Evolutionary conservation across 176 grass and related monocot genomes (phyloP).

Genomic region (Phragmites australis): DNA sequence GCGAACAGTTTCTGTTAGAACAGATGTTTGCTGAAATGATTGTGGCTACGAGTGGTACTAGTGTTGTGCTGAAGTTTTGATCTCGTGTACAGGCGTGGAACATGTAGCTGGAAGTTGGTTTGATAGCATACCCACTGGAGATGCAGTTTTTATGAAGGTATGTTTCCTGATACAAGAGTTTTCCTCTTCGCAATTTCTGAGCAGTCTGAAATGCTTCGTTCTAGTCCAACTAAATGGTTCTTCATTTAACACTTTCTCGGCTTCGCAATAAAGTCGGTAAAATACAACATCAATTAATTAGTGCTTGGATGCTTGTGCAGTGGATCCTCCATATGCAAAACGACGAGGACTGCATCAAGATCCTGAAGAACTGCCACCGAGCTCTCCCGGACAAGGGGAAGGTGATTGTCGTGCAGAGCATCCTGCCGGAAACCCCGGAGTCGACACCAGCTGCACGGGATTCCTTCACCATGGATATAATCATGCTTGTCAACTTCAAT

Average conservation of each 20-base stretch:
- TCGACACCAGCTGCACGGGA: not conserved
- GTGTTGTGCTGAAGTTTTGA: not conserved
- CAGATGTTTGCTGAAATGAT: too few species aligned
- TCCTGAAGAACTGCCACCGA: slow-evolving; percentile 42
- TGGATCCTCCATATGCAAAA: slow-evolving; percentile 29
- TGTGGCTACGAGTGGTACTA: not conserved
- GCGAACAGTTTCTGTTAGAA: too few species aligned
- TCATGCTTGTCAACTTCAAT: not conserved
- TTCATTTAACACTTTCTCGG: too few species aligned
- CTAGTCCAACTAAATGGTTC: too few species aligned
- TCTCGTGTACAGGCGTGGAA: not conserved
- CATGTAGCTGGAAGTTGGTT: slow-evolving; percentile 37
- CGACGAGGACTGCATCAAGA: slow-evolving; percentile 35
- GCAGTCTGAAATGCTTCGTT: too few species aligned
- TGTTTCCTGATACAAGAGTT: not conserved
- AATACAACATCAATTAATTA: too few species aligned
- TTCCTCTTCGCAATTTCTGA: too few species aligned
- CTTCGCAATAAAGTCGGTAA: too few species aligned
- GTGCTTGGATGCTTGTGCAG: not conserved
- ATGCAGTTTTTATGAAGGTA: slow-evolving; percentile 46
- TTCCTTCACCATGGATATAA: not conserved
- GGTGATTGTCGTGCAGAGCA: slow-evolving; percentile 22
- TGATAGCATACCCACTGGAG: slow-evolving; percentile 24
- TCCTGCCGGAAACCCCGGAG: not conserved
- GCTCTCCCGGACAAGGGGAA: slow-evolving; percentile 37